Evolutionary conservation across 352 stramenopile species (phyloP).

Genomic region (Pythium chondricola): DNA sequence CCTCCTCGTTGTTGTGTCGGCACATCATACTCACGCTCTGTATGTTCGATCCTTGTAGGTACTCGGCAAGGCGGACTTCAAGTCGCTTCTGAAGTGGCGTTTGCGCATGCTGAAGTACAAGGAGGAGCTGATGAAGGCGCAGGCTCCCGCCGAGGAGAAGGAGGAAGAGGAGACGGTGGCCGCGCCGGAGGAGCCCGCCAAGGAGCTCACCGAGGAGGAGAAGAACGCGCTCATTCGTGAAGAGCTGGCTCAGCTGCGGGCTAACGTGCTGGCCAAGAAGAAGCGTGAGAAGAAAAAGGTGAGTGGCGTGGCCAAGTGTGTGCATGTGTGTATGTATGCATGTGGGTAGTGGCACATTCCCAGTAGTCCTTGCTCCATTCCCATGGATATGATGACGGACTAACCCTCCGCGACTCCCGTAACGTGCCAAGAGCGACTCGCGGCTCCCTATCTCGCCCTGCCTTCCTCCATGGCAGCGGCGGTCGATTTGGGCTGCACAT

Average conservation of each 20-base stretch:
- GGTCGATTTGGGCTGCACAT: slow-evolving; percentile 78
- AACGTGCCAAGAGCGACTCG: slow-evolving; percentile 67
- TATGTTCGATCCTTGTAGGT: slow-evolving; percentile 48
- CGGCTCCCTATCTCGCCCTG: slow-evolving; percentile 51
- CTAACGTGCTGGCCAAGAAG: slow-evolving; percentile 76
- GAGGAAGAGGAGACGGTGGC: slow-evolving; percentile 34
- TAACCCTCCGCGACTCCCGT: slow-evolving; percentile 90
- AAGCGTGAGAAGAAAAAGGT: slow-evolving; percentile 91
- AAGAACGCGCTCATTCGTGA: slow-evolving; percentile 81
- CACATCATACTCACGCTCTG: neutral
- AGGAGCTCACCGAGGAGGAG: slow-evolving; percentile 71
- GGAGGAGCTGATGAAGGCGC: slow-evolving; percentile 67
- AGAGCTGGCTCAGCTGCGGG: slow-evolving; percentile 72
- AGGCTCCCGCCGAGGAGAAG: slow-evolving; percentile 33
- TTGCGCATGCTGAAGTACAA: slow-evolving; percentile 90
- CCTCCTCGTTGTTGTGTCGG: neutral
- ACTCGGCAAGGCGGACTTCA: slow-evolving; percentile 98
- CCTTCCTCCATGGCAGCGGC: slow-evolving; percentile 37
- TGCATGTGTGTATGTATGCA: slow-evolving; percentile 20
- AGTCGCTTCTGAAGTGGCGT: slow-evolving; percentile 95
- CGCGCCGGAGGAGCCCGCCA: slow-evolving; percentile 36
- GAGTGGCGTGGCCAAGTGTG: slow-evolving; percentile 19
- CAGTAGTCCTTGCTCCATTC: slow-evolving; percentile 83
- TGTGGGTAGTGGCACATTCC: slow-evolving; percentile 59
- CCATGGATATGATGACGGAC: slow-evolving; percentile 81